A percentile compares a stretch with the other conserved stretches of the same genome.
Evolutionary conservation across 2,329 filamentous ascomycete genomes (phyloP).

Genomic region (Pseudopithomyces chartarum): DNA sequence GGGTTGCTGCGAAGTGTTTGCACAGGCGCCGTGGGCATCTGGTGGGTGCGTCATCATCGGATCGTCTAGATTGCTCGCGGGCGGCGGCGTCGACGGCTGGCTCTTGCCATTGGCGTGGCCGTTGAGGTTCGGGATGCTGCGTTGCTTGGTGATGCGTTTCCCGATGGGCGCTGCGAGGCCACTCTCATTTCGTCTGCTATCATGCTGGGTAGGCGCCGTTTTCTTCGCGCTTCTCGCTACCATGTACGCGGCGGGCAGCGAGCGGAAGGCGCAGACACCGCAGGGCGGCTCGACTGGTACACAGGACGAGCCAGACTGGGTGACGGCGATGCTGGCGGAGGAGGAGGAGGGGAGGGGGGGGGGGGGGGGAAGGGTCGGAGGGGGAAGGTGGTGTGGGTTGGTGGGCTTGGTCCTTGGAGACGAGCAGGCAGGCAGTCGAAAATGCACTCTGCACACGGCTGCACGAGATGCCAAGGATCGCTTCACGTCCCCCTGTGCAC

Average conservation of each 20-base stretch:
- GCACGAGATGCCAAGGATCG: too few species aligned
- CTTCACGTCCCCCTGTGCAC: too few species aligned
- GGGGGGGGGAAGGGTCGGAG: background rate
- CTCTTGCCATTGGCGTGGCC: slow-evolving; percentile 49
- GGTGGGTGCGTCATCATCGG: slow-evolving; percentile 41
- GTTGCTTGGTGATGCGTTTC: slow-evolving; percentile 64
- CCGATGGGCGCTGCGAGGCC: slow-evolving; percentile 75
- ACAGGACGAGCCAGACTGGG: slow-evolving; percentile 53
- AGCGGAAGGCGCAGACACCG: slow-evolving; percentile 41
- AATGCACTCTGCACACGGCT: too few species aligned
- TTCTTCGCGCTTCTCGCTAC: slow-evolving; percentile 53
- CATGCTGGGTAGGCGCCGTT: slow-evolving; percentile 53
- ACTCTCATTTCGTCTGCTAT: slow-evolving; percentile 77
- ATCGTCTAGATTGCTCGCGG: slow-evolving; percentile 45
- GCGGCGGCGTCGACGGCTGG: slow-evolving; percentile 44
- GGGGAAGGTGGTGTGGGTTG: background rate
- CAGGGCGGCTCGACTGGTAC: slow-evolving; percentile 47
- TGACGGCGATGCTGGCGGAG: slow-evolving; percentile 36
- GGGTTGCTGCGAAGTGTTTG: slow-evolving; percentile 19
- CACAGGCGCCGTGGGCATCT: slow-evolving; percentile 7
- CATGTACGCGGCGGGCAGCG: slow-evolving; percentile 47
- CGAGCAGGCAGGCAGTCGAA: too few species aligned
- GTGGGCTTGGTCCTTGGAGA: too few species aligned
- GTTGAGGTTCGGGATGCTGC: slow-evolving; percentile 53
- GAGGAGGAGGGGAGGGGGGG: slow-evolving; percentile 7